Evolutionary conservation across 176 grass and related monocot genomes (phyloP).

Genomic region (Oryza rufipogon): DNA sequence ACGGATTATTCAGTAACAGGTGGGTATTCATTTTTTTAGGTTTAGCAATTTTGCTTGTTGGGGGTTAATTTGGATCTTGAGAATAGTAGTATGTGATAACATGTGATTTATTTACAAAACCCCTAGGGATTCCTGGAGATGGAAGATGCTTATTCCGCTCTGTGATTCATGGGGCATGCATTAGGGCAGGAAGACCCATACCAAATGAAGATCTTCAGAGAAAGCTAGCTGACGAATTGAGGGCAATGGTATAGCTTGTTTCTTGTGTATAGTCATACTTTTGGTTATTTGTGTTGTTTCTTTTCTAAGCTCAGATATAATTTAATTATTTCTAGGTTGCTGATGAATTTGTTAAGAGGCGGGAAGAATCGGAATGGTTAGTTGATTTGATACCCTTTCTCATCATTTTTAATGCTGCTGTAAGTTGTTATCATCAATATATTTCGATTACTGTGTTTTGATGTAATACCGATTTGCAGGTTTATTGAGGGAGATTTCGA

Average conservation of each 20-base stretch:
- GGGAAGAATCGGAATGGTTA: slow-evolving; percentile 82
- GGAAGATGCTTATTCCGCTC: slow-evolving; percentile 88
- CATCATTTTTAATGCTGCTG: slow-evolving; percentile 9
- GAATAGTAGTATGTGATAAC: not conserved
- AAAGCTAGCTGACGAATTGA: slow-evolving; percentile 87
- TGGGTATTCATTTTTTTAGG: slow-evolving; percentile 10
- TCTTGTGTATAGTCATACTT: not conserved
- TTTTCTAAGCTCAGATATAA: slow-evolving; percentile 13
- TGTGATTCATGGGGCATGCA: slow-evolving; percentile 74
- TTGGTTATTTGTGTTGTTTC: slow-evolving; percentile 11
- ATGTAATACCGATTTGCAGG: slow-evolving; percentile 41
- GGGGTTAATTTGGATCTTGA: not conserved
- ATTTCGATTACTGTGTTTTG: not conserved
- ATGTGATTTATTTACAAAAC: slow-evolving; percentile 28
- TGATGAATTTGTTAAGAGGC: slow-evolving; percentile 83
- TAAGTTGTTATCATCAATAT: not conserved
- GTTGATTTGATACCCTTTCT: slow-evolving; percentile 20
- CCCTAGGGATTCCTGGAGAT: slow-evolving; percentile 85
- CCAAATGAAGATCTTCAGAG: slow-evolving; percentile 75
- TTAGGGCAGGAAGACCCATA: slow-evolving; percentile 50
- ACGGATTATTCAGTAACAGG: slow-evolving; percentile 92
- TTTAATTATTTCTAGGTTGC: slow-evolving; percentile 57
- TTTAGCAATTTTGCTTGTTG: not conserved
- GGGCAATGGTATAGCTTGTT: slow-evolving; percentile 55
- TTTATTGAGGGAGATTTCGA: slow-evolving; percentile 91